Conservation (phyloP, 225 moss, liverwort and hornwort species). For the Polytrichum commune region DNA sequence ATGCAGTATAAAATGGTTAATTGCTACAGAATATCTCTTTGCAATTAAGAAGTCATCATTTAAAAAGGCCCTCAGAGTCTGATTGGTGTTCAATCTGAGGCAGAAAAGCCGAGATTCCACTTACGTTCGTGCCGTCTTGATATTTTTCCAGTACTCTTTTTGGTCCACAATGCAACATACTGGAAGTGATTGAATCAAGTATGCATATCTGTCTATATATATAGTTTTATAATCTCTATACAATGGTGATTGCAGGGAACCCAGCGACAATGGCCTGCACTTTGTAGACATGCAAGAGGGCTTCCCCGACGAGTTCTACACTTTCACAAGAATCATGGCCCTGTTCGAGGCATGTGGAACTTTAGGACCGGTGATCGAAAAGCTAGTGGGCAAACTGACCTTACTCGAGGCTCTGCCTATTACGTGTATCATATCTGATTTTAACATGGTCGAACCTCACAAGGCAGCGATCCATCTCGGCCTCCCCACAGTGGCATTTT, state of each 20-base stretch:
- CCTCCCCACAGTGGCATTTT: neutral
- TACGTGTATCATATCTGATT: slow-evolving; percentile 4
- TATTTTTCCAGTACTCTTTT: no score
- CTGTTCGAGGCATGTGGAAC: neutral
- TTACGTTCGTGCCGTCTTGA: no score
- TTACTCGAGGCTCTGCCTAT: neutral
- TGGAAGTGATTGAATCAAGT: no score
- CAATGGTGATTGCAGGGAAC: neutral
- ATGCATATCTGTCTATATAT: no score
- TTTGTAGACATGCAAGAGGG: slow-evolving; percentile 4
- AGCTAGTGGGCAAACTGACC: neutral
- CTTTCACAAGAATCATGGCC: neutral
- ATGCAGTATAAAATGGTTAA: no score
- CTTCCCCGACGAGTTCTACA: neutral
- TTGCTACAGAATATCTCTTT: no score
- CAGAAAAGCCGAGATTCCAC: no score
- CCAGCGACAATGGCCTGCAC: neutral
- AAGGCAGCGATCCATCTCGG: neutral
- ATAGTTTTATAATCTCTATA: no score
- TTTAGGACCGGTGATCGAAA: neutral
- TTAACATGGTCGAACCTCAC: neutral
- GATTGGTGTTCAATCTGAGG: no score
- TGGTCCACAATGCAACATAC: no score
- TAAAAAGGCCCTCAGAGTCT: no score
- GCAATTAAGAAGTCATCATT: no score